phyloP scores from a whole-genome alignment of 2,329 filamentous ascomycete genomes.

The Colletotrichum sp. region DNA sequence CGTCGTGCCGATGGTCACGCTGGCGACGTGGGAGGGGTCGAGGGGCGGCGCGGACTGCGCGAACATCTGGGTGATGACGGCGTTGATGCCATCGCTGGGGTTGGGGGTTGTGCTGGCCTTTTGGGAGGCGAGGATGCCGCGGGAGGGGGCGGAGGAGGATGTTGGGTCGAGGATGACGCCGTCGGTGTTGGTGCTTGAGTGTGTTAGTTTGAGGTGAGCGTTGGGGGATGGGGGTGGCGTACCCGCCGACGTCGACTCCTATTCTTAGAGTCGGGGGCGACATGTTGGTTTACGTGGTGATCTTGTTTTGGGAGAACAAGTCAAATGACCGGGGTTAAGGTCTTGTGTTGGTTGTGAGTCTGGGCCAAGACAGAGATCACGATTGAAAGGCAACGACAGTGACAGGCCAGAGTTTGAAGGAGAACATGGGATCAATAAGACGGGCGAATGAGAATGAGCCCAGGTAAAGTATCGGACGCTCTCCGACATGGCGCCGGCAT shows the following conservation, averaged over 20 bases:
- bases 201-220: background rate
- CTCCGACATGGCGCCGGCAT: constrained; percentile 2
- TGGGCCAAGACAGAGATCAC: background rate
- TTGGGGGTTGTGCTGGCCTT: constrained; percentile 50
- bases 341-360: background rate
- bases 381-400: background rate
- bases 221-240: background rate
- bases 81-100: constrained; percentile 50
- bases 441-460: background rate
- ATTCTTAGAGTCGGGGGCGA: background rate
- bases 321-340: no score
- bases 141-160: constrained; percentile 33
- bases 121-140: constrained; percentile 51
- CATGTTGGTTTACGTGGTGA: background rate
- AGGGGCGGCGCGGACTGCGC: constrained; percentile 28
- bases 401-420: background rate
- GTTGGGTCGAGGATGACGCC: constrained; percentile 50
- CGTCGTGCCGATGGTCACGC: constrained; percentile 59
- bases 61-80: constrained; percentile 47
- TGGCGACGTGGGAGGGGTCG: constrained; percentile 43
- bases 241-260: background rate
- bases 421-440: background rate
- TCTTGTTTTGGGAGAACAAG: background rate
- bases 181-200: background rate
- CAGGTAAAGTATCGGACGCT: background rate